These are phyloP conservation scores for Fusarium coicis DNA, from an alignment of 2,329 filamentous ascomycete species.

Conservation along the genomic window DNA sequence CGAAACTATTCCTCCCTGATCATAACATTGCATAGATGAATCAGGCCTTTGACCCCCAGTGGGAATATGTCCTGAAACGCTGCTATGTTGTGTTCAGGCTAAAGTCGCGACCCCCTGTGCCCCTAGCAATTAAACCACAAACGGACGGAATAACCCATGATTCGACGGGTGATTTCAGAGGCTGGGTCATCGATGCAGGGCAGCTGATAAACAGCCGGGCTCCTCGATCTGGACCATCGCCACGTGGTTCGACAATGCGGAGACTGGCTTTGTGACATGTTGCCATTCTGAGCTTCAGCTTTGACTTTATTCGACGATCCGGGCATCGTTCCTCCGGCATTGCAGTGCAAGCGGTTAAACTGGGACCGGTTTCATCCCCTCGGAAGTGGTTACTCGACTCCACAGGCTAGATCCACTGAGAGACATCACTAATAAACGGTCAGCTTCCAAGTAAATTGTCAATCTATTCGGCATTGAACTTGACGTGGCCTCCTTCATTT, in stretches of 20 bases:
- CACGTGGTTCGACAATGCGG: slow-evolving; percentile 21
- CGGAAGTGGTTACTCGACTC: slow-evolving; percentile 3
- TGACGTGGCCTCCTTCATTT: not conserved
- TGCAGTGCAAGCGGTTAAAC: slow-evolving; percentile 11
- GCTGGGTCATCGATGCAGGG: not conserved
- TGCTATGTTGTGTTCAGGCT: slow-evolving; percentile 4
- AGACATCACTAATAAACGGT: not conserved
- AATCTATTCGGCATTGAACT: not conserved
- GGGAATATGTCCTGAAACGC: slow-evolving; percentile 1
- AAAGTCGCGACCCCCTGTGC: slow-evolving; percentile 2
- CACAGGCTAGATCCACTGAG: not conserved
- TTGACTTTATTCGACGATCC: slow-evolving; percentile 1
- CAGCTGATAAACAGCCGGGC: slow-evolving; percentile 3
- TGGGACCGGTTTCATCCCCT: not conserved
- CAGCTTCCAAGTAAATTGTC: not conserved
- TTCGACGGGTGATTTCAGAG: not conserved
- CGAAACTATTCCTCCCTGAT: not conserved
- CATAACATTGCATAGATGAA: not conserved
- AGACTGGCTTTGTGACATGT: not conserved
- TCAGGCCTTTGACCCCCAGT: not conserved
- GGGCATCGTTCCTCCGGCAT: slow-evolving; percentile 19
- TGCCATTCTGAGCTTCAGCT: not conserved
- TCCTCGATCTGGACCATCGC: not conserved
- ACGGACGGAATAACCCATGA: not conserved
- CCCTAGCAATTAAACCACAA: not conserved